A percentile compares a stretch with the other conserved stretches of the same genome.
Evolutionary conservation across 2,329 filamentous ascomycete genomes (phyloP).

Genomic region (Diaporthe sp.): DNA sequence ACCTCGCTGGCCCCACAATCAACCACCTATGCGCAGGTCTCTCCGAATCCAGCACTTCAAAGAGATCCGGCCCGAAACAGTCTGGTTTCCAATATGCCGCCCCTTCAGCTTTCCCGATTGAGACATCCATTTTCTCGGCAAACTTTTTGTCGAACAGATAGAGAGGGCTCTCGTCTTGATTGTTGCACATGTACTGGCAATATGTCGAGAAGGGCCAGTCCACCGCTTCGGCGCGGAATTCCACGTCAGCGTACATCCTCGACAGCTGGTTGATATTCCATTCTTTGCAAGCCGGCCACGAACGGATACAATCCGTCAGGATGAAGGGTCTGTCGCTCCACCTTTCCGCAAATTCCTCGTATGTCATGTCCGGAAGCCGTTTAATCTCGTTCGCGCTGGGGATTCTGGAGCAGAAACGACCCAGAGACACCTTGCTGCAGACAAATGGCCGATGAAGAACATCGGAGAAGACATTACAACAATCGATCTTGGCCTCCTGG

Average conservation of each 20-base stretch:
- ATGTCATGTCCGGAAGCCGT: constrained; percentile 76
- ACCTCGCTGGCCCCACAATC: constrained; percentile 88
- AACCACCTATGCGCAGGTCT: constrained; percentile 93
- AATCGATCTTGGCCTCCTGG: constrained; percentile 73
- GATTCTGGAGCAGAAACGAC: constrained; percentile 78
- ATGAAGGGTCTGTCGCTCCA: constrained; percentile 91
- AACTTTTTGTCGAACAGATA: constrained; percentile 94
- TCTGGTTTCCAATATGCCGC: constrained; percentile 82
- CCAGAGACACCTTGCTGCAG: constrained; percentile 82
- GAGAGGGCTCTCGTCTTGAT: constrained; percentile 86
- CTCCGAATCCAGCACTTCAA: constrained; percentile 81
- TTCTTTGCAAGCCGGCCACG: constrained; percentile 81
- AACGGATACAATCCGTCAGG: constrained; percentile 82
- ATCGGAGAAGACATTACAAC: constrained; percentile 88
- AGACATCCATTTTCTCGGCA: constrained; percentile 85
- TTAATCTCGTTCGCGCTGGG: constrained; percentile 80
- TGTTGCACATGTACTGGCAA: constrained; percentile 83
- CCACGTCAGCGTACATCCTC: constrained; percentile 72
- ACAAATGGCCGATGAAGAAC: constrained; percentile 90
- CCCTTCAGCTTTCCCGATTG: constrained; percentile 65
- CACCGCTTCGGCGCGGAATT: constrained; percentile 91
- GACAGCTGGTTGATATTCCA: constrained; percentile 82
- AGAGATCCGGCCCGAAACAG: constrained; percentile 90
- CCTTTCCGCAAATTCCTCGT: constrained; percentile 78
- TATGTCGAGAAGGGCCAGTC: constrained; percentile 92